These are phyloP conservation scores for Prunella vulgaris DNA, from an alignment of 257 asterid genomes.

Conservation along the genomic window DNA sequence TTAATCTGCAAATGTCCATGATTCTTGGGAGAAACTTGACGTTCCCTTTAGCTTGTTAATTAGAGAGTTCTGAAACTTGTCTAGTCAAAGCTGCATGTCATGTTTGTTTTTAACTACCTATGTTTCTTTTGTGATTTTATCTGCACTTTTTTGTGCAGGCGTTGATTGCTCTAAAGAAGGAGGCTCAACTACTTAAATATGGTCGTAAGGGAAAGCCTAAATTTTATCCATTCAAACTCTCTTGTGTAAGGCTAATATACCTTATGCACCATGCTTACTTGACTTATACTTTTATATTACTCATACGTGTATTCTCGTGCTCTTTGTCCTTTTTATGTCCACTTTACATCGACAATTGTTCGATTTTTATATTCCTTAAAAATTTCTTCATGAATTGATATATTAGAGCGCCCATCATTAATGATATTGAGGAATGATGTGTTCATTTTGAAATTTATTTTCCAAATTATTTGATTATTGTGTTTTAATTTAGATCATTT, in stretches of 20 bases:
- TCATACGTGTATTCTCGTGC: not conserved
- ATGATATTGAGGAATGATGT: not conserved
- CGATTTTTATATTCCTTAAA: not conserved
- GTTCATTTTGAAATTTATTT: not conserved
- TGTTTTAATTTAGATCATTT: not conserved
- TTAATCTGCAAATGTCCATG: too few relatives aligned
- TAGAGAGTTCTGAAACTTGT: too few relatives aligned
- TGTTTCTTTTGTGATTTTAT: too few relatives aligned
- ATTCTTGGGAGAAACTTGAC: too few relatives aligned
- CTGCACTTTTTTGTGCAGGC: too few relatives aligned
- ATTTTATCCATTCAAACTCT: slow-evolving; percentile 77
- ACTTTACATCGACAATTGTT: slow-evolving; percentile 10
- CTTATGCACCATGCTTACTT: not conserved
- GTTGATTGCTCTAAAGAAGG: too few relatives aligned
- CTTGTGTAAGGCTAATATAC: slow-evolving; percentile 54
- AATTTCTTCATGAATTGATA: not conserved
- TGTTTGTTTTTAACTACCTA: too few relatives aligned
- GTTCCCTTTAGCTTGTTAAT: too few relatives aligned
- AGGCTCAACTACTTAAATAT: too few relatives aligned
- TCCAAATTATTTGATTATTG: not conserved
- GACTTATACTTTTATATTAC: slow-evolving; percentile 9
- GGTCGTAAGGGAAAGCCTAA: too few relatives aligned
- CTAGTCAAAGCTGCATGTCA: too few relatives aligned
- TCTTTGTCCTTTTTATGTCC: not conserved
- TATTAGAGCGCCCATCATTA: not conserved